Base-by-base conservation (phyloP, 2,329 filamentous ascomycete genomes). In the Raffaelea ambrosiae region DNA sequence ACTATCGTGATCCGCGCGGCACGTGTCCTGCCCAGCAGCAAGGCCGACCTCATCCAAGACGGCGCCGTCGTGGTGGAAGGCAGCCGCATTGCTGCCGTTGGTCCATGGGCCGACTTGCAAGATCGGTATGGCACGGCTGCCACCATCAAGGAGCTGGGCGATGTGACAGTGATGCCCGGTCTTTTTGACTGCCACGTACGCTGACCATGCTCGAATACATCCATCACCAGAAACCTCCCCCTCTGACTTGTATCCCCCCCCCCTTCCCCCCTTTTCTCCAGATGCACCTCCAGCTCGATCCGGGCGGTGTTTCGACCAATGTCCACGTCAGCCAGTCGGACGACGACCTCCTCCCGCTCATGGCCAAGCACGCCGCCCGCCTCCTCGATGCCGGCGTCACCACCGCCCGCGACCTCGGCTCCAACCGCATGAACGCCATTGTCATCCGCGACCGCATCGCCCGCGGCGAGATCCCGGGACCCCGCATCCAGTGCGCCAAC, bases 151-250 rank as follows among this genome's bases (percentile, higher is more conserved):
- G 52, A 52, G 11, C 50, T 54, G 3, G 52, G 52, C 1, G 43
- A 54, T n/a, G 52, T 48, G 18, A 54, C 50, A 2, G 14, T 54
- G 19, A 48, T 52, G 42, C 52, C 52, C 3, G 52, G 52, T 1
- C 31, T 54, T 1, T 54, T 54, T 44, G 50, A 52, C 46, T 54
- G 52, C 29, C 52, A 54, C 43, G 50, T 53, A 47, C 38, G 46
- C 18, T 7, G 31, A 9, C 31, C 9, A 33, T 9, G 9, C 9
- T 26, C n/a, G n/a, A n/a, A n/a, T n/a, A n/a, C n/a, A n/a, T n/a
- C n/a, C n/a, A n/a, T n/a, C n/a, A n/a, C 16, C 29, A 33, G 29
- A 33, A 33, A n/a, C n/a, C n/a, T n/a, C n/a, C n/a, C n/a, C n/a
- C n/a, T n/a, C n/a, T n/a, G n/a, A n/a, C n/a, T n/a, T n/a, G n/a